Base-by-base conservation (phyloP, 495 filamentous ascomycete genomes). In the Entonaema liquescens region DNA sequence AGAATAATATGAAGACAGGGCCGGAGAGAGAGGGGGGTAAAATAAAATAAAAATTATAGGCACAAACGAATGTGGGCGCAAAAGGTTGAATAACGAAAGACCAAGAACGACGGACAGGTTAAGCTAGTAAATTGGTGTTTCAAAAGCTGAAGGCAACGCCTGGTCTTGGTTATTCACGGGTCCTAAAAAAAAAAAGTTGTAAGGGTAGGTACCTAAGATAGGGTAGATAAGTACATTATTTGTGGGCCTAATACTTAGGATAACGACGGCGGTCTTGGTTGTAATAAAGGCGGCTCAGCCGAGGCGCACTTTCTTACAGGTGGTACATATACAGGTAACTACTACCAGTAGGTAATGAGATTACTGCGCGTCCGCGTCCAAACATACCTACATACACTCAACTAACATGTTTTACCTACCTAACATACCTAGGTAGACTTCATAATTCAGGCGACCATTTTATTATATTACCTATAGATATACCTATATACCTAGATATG, bases 221-320 rank as follows among this genome's bases (percentile, higher is more conserved):
- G n/a, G n/a, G 36, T 17, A 59, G 9, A 29, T 35, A 59, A 2
- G 35, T 49, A 49, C 7, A 7, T 47, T 47, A 17, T 9, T 47
- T 47, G 42, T 47, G 42, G 42, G 42, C 17, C 42, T 23, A n/a
- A 9, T 47, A 21, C 33, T n/a, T 54, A 67, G 58, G 58, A 0
- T 36, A 58, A 17, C 21, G 42, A 40, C 15, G 23, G 47, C 26
- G 47, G n/a, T 47, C 15, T 59, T 56, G 28, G 68, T 71, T 58
- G 68, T 71, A 62, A 62, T 62, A 66, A 67, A 67, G 59, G 63
- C 62, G 35, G 59, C 64, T 64, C 69, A 72, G 69, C 63, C 64
- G 54, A 67, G 69, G 69, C 69, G 64, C 21, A 72, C 59, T n/a
- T n/a, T n/a, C n/a, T n/a, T 64, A 33, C 64, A 42, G 23, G n/a